Evolutionary conservation across 2,329 filamentous ascomycete genomes (phyloP).

Genomic region (Fusarium praegraminearum): DNA sequence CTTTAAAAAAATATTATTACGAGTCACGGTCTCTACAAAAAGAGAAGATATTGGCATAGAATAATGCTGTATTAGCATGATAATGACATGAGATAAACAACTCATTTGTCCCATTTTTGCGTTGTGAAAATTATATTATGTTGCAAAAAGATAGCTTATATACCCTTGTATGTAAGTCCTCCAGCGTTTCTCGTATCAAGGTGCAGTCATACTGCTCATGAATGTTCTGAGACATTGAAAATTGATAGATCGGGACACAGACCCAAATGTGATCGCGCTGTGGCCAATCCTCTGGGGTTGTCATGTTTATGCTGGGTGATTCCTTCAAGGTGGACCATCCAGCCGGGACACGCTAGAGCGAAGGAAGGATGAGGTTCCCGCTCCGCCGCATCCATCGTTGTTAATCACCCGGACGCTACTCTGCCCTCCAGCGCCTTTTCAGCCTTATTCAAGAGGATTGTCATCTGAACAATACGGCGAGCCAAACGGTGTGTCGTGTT

Average conservation of each 20-base stretch:
- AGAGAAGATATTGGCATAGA: slow-evolving; percentile 5
- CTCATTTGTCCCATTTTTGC: too few relatives aligned
- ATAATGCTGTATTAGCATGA: not conserved
- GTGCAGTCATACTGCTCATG: not conserved
- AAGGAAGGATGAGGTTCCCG: slow-evolving; percentile 4
- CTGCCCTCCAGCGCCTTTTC: not conserved
- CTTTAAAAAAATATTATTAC: slow-evolving; percentile 7
- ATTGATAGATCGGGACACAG: not conserved
- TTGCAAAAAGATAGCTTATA: not conserved
- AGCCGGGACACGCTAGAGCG: slow-evolving; percentile 3
- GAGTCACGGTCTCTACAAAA: slow-evolving; percentile 1
- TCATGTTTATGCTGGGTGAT: not conserved
- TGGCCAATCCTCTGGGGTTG: not conserved
- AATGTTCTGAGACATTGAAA: not conserved
- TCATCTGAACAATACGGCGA: slow-evolving; percentile 12
- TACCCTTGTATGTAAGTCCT: not conserved
- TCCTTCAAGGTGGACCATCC: slow-evolving; percentile 5
- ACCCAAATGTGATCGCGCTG: not conserved
- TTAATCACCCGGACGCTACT: not conserved
- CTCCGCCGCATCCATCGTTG: not conserved
- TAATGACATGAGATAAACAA: not conserved
- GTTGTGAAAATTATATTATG: not conserved
- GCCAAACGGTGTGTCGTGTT: slow-evolving; percentile 15
- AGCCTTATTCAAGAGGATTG: slow-evolving; percentile 19
- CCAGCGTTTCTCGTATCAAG: not conserved